These are phyloP conservation scores for Phylloporus sp. DNA, from an alignment of 768 basidiomycete genomes.

Conservation along the genomic window DNA sequence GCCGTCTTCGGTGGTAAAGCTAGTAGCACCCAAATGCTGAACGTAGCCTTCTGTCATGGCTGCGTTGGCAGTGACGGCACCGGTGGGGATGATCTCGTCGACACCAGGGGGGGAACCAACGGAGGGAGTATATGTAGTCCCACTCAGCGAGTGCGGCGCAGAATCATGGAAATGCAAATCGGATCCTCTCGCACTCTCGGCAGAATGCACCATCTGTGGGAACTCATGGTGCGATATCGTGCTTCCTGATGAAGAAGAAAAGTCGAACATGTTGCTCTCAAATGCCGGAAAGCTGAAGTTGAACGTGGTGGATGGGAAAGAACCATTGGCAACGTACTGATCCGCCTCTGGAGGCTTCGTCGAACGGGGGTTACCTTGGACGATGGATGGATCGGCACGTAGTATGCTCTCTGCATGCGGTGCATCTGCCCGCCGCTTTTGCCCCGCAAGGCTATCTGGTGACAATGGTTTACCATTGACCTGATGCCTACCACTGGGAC, in stretches of 20 bases:
- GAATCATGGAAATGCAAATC: slow-evolving; percentile 33
- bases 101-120: slow-evolving; percentile 28
- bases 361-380: slow-evolving; percentile 36
- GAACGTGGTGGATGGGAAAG: slow-evolving; percentile 68
- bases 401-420: slow-evolving; percentile 77
- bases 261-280: slow-evolving; percentile 58
- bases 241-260: slow-evolving; percentile 32
- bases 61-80: slow-evolving; percentile 48
- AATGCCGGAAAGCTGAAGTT: slow-evolving; percentile 70
- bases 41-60: slow-evolving; percentile 73
- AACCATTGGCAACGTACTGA: slow-evolving; percentile 37
- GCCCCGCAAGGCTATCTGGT: slow-evolving; percentile 61
- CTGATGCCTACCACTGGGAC: slow-evolving; percentile 69
- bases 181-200: slow-evolving; percentile 26
- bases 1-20: slow-evolving; percentile 52
- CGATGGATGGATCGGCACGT: slow-evolving; percentile 68
- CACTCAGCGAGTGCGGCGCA: slow-evolving; percentile 27
- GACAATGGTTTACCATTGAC: slow-evolving; percentile 73
- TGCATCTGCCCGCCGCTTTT: slow-evolving; percentile 79
- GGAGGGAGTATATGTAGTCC: slow-evolving; percentile 35
- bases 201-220: slow-evolving; percentile 30
- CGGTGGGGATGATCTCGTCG: slow-evolving; percentile 55
- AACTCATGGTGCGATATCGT: slow-evolving; percentile 36
- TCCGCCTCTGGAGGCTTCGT: slow-evolving; percentile 36
- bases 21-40: slow-evolving; percentile 49